These are phyloP conservation scores for Austroboletus festivus DNA, from an alignment of 768 basidiomycete genomes.

Conservation along the genomic window DNA sequence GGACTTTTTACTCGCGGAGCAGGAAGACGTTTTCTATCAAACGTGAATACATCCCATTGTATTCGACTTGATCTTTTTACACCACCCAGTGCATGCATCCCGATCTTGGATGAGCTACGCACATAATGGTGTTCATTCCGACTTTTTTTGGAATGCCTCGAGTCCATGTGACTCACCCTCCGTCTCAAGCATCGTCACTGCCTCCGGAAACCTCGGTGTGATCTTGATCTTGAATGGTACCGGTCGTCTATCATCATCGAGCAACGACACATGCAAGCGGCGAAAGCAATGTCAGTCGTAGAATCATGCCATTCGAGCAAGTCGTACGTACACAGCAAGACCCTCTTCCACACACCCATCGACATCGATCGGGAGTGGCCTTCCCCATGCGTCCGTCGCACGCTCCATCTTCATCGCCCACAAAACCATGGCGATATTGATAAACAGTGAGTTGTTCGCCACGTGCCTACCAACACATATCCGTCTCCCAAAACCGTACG, in stretches of 20 bases:
- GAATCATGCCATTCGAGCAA: no score
- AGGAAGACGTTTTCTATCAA: no score
- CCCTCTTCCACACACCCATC: slow-evolving; percentile 9
- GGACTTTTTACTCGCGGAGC: no score
- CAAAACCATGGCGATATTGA: slow-evolving; percentile 31
- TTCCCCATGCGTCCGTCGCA: slow-evolving; percentile 1
- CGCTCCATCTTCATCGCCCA: slow-evolving; percentile 22
- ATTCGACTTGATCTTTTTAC: no score
- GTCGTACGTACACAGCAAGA: slow-evolving; percentile 2
- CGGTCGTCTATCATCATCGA: neutral
- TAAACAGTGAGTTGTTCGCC: slow-evolving; percentile 35
- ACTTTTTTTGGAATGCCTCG: neutral
- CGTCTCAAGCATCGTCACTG: slow-evolving; percentile 6
- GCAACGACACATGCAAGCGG: no score
- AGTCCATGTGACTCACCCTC: slow-evolving; percentile 7
- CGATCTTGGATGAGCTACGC: no score
- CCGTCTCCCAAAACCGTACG: slow-evolving; percentile 8
- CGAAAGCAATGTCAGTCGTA: neutral
- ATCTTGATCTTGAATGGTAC: slow-evolving; percentile 3
- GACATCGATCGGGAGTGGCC: slow-evolving; percentile 2
- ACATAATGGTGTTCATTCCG: no score
- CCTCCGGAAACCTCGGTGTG: slow-evolving; percentile 5
- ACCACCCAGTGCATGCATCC: no score
- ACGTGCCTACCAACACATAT: slow-evolving; percentile 35
- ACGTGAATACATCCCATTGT: no score